These are phyloP conservation scores for Ceratocystis ficicola DNA, from an alignment of 2,329 filamentous ascomycete species.

Conservation along the genomic window DNA sequence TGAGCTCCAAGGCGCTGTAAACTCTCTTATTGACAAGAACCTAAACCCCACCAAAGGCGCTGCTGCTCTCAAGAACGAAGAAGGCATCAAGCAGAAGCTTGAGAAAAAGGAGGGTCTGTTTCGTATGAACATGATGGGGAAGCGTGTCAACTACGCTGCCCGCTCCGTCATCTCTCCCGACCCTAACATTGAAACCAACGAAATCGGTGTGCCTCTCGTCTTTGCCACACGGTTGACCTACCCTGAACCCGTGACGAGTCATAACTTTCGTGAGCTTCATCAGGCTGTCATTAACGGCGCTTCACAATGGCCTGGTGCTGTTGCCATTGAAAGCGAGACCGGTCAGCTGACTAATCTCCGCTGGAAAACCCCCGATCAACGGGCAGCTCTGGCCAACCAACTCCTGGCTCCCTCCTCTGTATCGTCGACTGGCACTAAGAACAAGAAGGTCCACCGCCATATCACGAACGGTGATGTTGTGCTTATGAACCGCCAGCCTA, in stretches of 20 bases:
- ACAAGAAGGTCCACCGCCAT: conserved; percentile 95
- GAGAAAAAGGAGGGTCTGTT: conserved; percentile 99
- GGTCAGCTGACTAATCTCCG: conserved; percentile 81
- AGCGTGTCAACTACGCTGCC: conserved; percentile 96
- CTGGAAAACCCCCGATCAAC: conserved; percentile 77
- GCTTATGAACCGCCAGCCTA: conserved; percentile 96
- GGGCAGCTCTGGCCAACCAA: conserved; percentile 81
- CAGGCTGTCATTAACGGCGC: conserved; percentile 91
- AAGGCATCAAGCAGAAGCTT: conserved; percentile 93
- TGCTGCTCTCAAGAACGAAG: conserved; percentile 66
- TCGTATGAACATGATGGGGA: conserved; percentile 99
- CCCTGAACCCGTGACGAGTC: conserved; percentile 90
- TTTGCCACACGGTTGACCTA: conserved; percentile 95
- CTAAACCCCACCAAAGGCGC: conserved; percentile 71
- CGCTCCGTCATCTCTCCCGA: conserved; percentile 97
- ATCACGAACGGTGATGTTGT: conserved; percentile 94
- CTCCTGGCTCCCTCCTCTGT: conserved; percentile 73
- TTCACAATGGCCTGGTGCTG: conserved; percentile 85
- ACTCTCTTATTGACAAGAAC: conserved; percentile 82
- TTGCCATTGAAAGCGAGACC: conserved; percentile 90
- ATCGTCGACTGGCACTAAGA: conserved; percentile 60
- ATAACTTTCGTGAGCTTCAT: conserved; percentile 93
- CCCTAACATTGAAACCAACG: conserved; percentile 96
- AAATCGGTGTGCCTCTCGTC: conserved; percentile 96
- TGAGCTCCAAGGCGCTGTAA: conserved; percentile 76